Base-by-base conservation (phyloP, 495 filamentous ascomycete species). In the Copromyces sp. region DNA sequence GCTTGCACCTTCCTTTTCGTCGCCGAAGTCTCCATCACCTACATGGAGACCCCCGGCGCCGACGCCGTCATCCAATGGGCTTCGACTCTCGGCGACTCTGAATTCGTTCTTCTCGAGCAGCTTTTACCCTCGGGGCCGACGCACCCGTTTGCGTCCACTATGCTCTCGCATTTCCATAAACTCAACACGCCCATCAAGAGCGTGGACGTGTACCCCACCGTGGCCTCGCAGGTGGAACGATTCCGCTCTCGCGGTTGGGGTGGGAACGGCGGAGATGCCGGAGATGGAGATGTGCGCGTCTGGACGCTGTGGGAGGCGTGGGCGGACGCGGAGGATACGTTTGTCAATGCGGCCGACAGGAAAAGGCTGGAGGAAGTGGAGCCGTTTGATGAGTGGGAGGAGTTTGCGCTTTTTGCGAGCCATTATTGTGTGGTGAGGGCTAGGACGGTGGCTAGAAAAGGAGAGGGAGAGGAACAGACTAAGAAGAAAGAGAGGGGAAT, bases 341-440 rank as follows among this genome's bases (percentile, higher is more conserved):
- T 92, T 74, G 76, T 96, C 20, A 81, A 83, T 3, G 75, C 84
- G 2, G 82, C 83, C 1, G 85, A 91, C 65, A 85, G 90, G 70
- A 79, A 75, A 17, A 75, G 77, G 35, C 80, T 97, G 32, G 91
- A 97, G 72, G 77, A 77, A 1, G 79, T 92, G 39, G 94, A 97
- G 78, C 89, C 90, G 24, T 97, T 98, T 79, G 94, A 98, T 80
- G 94, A 98, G 82, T 97, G 93, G 93, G 94, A 98, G 81, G 94
- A 98, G 74, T 93, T 97, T 78, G 92, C 92, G 14, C 82, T 97
- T 5, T 98, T 95, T 79, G 90, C 86, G 7, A 88, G 89, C 69
- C 94, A 97, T 82, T 97, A 97, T 81, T 95, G 94, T 74, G 81
- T 98, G 39, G 84, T 97, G 9, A 82, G 90, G 44, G 94, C 93